These are phyloP conservation scores for Mucuna pruriens DNA, from an alignment of 306 rosid genomes.

Conservation along the genomic window DNA sequence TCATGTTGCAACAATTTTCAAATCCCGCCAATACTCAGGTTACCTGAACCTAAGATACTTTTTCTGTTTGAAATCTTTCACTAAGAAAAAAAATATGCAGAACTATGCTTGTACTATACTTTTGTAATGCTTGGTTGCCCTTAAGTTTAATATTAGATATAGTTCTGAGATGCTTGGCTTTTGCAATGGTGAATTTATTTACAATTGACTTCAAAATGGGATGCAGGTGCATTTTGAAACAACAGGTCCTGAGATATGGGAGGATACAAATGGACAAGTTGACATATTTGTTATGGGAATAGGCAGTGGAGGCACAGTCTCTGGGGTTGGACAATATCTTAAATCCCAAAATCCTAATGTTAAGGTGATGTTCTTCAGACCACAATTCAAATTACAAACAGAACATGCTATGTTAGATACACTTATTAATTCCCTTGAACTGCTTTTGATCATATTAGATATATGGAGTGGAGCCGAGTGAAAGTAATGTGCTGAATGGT, in stretches of 20 bases:
- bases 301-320: slow-evolving; percentile 96
- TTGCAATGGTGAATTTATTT: slow-evolving; percentile 26
- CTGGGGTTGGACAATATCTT: slow-evolving; percentile 97
- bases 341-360: slow-evolving; percentile 87
- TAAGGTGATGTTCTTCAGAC: slow-evolving; percentile 52
- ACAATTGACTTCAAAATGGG: slow-evolving; percentile 29
- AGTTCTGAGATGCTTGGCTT: slow-evolving; percentile 10
- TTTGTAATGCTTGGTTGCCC: background rate
- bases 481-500: slow-evolving; percentile 86
- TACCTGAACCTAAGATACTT: background rate
- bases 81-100: background rate
- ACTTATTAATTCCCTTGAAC: slow-evolving; percentile 26
- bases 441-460: slow-evolving; percentile 40
- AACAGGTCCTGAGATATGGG: slow-evolving; percentile 99
- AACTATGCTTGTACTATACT: slow-evolving; percentile 25
- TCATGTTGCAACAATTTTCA: slow-evolving; percentile 88
- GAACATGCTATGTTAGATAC: slow-evolving; percentile 21
- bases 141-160: background rate
- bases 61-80: slow-evolving; percentile 4
- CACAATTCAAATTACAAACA: slow-evolving; percentile 29
- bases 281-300: slow-evolving; percentile 99
- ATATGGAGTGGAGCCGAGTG: slow-evolving; percentile 94
- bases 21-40: slow-evolving; percentile 88
- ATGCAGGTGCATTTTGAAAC: slow-evolving; percentile 92
- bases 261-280: slow-evolving; percentile 88